Base-by-base conservation (phyloP, 805 yeast genomes). In the Tetrapisispora iriomotensis region DNA sequence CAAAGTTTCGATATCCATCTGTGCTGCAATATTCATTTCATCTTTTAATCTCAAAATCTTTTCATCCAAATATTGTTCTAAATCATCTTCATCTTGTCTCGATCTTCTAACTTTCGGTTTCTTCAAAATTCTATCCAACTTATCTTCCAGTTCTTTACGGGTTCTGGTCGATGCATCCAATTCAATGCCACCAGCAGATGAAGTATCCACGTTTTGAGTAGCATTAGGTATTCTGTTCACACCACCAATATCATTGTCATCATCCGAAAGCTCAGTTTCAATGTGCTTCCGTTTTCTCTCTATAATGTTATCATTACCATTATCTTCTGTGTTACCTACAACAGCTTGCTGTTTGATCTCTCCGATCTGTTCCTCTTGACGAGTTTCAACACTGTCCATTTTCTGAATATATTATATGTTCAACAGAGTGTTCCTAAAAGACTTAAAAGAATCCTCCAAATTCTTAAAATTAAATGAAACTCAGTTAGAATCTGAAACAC, bases 61-160 rank as follows among this genome's bases (percentile, higher is more conserved):
- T 56, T 88, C 96, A 68, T 92, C 99, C 58, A 88, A 94, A 80
- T 85, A 82, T 54, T 86, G 80, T 58, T 94, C 97, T 48, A 92
- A 66, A 64, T 92, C 98, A 55, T 86, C 95, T 51, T 92, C 97
- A 51, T 83, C 90, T 36, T 82, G 76, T 60, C 71, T 70, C 53
- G 72, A 75, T 51, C 82, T 77, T 42, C 80, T 71, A 45, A 72
- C 71, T 15, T 72, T 70, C 17, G 80, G 72, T 45, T 70, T 67
- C 59, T 83, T 84, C 45, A 90, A 62, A 1, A 94, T 80, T 30
- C 77, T 75, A 47, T 82, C 92, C 65, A 92, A 73, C 50, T 71
- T 75, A 43, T 77, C 90, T 61, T 92, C 97, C 46, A 92, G 70
- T 46, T 75, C 77, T 46, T 86, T 73, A 54, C 94, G 77, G 55